phyloP scores from a whole-genome alignment of 441 rosid species.

The Pelargonium cotyledonis region DNA sequence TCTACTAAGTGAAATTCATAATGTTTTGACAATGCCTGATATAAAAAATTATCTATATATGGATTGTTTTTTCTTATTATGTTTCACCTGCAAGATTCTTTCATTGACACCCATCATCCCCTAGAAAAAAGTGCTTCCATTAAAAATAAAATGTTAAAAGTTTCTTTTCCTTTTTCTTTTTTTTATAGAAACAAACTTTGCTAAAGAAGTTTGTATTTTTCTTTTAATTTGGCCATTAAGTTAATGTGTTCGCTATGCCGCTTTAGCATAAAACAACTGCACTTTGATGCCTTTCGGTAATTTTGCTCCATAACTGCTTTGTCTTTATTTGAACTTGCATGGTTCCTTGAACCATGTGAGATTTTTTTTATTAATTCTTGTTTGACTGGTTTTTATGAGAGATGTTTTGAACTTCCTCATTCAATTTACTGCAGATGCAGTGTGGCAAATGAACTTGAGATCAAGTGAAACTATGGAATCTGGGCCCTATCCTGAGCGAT shows the following conservation, averaged over 20 bases:
- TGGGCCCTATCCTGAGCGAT: slow-evolving; percentile 77
- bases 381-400: neutral
- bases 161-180: neutral
- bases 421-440: slow-evolving; percentile 51
- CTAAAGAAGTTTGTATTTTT: neutral
- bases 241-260: neutral
- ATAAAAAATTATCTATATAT: neutral
- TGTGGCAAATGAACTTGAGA: slow-evolving; percentile 85
- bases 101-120: no score
- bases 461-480: slow-evolving; percentile 69
- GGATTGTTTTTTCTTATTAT: neutral
- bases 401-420: slow-evolving; percentile 12
- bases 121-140: no score
- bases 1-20: neutral
- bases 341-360: neutral
- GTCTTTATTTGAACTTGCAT: neutral
- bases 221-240: neutral
- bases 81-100: no score
- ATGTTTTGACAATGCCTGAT: neutral
- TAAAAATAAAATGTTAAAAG: no score
- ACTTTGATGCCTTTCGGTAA: neutral
- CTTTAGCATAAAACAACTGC: neutral
- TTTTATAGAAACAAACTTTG: neutral
- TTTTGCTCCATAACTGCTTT: neutral
- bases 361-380: neutral